Conservation (phyloP, 1,139 yeast species). For the Maudiozyma humilis region DNA sequence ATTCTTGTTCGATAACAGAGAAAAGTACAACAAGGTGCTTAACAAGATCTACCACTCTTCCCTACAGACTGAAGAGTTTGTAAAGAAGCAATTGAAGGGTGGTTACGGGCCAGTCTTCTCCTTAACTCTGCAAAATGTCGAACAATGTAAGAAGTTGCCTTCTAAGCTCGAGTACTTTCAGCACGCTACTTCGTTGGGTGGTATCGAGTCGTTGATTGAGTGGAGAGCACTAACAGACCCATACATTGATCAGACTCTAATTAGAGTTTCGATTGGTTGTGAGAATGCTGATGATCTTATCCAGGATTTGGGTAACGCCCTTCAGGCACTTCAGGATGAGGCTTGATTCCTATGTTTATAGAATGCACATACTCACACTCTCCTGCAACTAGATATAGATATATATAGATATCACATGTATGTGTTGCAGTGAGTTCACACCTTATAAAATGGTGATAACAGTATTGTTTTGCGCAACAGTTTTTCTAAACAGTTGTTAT, state of each 20-base stretch:
- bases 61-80: slow-evolving; percentile 57
- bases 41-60: slow-evolving; percentile 59
- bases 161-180: slow-evolving; percentile 60
- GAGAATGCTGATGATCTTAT: slow-evolving; percentile 70
- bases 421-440: too few relatives aligned
- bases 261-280: slow-evolving; percentile 72
- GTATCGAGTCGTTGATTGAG: slow-evolving; percentile 85
- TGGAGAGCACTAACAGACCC: slow-evolving; percentile 79
- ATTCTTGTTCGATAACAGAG: slow-evolving; percentile 44
- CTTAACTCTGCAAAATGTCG: slow-evolving; percentile 43
- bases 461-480: too few relatives aligned
- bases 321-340: slow-evolving; percentile 22
- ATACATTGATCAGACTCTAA: slow-evolving; percentile 43
- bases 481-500: too few relatives aligned
- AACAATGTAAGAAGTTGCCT: slow-evolving; percentile 58
- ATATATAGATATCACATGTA: too few relatives aligned
- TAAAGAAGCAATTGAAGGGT: slow-evolving; percentile 53
- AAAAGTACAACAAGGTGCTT: slow-evolving; percentile 39
- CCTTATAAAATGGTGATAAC: too few relatives aligned
- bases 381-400: too few relatives aligned
- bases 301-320: slow-evolving; percentile 48
- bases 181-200: slow-evolving; percentile 91
- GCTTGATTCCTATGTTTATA: not conserved
- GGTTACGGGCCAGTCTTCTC: slow-evolving; percentile 74
- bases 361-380: not conserved